phyloP scores from a whole-genome alignment of 2,329 filamentous ascomycete species.

The Ophiostoma tasmaniense region DNA sequence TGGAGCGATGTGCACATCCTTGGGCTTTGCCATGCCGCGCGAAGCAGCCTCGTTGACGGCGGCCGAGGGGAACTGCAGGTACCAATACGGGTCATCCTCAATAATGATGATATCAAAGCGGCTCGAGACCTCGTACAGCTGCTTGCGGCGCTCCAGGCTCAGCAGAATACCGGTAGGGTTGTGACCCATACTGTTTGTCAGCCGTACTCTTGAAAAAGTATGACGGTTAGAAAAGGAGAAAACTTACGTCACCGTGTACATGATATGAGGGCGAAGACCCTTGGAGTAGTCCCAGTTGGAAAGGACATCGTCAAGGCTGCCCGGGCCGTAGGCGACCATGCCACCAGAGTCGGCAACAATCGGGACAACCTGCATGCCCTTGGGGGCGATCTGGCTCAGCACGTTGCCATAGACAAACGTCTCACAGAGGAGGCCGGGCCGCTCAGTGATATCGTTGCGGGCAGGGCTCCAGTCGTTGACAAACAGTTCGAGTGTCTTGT shows the following conservation, averaged over 20 bases:
- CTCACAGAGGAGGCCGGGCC: slow-evolving; percentile 73
- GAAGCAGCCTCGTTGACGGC: slow-evolving; percentile 43
- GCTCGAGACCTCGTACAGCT: slow-evolving; percentile 72
- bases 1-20: slow-evolving; percentile 9
- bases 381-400: slow-evolving; percentile 56
- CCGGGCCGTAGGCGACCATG: slow-evolving; percentile 65
- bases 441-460: slow-evolving; percentile 54
- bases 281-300: slow-evolving; percentile 69
- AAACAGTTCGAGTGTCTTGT: slow-evolving; percentile 68
- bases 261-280: slow-evolving; percentile 69
- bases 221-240: background rate
- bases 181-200: slow-evolving; percentile 54
- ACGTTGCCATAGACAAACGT: slow-evolving; percentile 74
- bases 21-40: slow-evolving; percentile 30
- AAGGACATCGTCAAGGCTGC: slow-evolving; percentile 68
- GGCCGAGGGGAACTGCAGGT: slow-evolving; percentile 77
- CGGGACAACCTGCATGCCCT: slow-evolving; percentile 63
- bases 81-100: slow-evolving; percentile 96
- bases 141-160: slow-evolving; percentile 61
- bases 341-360: slow-evolving; percentile 72
- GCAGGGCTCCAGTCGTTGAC: slow-evolving; percentile 64
- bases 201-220: background rate
- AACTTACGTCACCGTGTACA: slow-evolving; percentile 66
- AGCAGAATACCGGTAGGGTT: slow-evolving; percentile 77
- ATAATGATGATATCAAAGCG: slow-evolving; percentile 84